These are phyloP conservation scores for Phytophthora crassamura DNA, from an alignment of 352 stramenopile species.

Conservation along the genomic window DNA sequence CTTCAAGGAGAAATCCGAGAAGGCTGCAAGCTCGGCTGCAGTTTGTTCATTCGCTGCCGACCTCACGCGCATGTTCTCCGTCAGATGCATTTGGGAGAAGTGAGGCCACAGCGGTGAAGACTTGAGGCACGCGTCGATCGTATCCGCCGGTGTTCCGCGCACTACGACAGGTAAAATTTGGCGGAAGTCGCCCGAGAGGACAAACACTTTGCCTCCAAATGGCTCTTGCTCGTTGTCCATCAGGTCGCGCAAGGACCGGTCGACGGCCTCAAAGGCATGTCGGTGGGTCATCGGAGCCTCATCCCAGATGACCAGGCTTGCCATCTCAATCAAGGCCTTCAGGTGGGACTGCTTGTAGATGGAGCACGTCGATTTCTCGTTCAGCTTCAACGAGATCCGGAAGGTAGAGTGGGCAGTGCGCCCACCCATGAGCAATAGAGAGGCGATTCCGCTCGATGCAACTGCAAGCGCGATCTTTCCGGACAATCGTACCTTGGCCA, in stretches of 20 bases:
- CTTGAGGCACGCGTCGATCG: conserved; percentile 26
- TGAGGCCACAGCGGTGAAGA: conserved; percentile 5
- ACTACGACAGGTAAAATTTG: conserved; percentile 33
- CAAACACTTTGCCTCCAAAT: conserved; percentile 36
- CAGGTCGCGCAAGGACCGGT: conserved; percentile 26
- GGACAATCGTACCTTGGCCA: no score
- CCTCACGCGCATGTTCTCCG: conserved; percentile 13
- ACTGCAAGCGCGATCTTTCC: no score
- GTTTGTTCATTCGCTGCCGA: background rate
- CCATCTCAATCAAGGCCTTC: background rate
- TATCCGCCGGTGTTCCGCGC: background rate
- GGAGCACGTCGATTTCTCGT: conserved; percentile 12
- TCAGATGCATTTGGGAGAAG: conserved; percentile 7
- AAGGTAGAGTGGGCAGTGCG: no score
- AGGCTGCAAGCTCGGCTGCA: background rate
- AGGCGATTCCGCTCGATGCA: no score
- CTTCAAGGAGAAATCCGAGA: conserved; percentile 3
- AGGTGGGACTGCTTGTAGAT: conserved; percentile 31
- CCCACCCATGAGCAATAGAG: no score
- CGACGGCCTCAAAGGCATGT: conserved; percentile 30
- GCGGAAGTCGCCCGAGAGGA: conserved; percentile 32
- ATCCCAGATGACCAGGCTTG: conserved; percentile 22
- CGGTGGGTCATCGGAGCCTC: conserved; percentile 17
- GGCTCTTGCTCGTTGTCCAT: conserved; percentile 11
- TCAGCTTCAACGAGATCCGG: background rate